A percentile compares a stretch with the other conserved stretches of the same genome.
These are phyloP conservation scores for Kazachstania taianensis DNA, from an alignment of 805 yeast genomes.

Conservation along the genomic window DNA sequence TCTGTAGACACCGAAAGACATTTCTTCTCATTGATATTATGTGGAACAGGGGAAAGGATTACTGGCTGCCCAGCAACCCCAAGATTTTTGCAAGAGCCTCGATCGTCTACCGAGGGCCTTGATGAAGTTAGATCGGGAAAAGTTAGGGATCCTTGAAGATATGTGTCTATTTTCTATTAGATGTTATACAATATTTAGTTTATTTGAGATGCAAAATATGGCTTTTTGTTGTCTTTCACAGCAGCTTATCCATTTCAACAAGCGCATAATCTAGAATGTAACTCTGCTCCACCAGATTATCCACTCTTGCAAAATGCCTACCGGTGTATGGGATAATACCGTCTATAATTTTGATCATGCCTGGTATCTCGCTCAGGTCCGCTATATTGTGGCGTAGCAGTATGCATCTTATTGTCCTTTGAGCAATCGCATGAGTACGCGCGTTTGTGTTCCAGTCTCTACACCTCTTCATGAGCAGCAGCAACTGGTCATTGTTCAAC, in stretches of 20 bases:
- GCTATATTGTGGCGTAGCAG: slow-evolving; percentile 46
- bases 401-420: slow-evolving; percentile 59
- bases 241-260: slow-evolving; percentile 54
- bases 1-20: too few relatives aligned
- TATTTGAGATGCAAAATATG: too few relatives aligned
- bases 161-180: too few relatives aligned
- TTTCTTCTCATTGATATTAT: too few relatives aligned
- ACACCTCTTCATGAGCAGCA: slow-evolving; percentile 56
- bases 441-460: slow-evolving; percentile 95
- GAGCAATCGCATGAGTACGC: slow-evolving; percentile 70
- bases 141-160: too few relatives aligned
- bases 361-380: slow-evolving; percentile 52
- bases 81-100: too few relatives aligned
- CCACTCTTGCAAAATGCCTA: slow-evolving; percentile 71
- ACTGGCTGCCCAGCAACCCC: too few relatives aligned
- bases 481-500: slow-evolving; percentile 51
- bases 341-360: slow-evolving; percentile 57
- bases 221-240: slow-evolving; percentile 11
- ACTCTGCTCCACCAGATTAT: slow-evolving; percentile 75
- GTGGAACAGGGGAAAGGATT: too few relatives aligned
- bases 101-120: too few relatives aligned
- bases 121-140: too few relatives aligned
- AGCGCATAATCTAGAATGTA: slow-evolving; percentile 77
- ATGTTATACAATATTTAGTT: too few relatives aligned
- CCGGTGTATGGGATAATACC: slow-evolving; percentile 81